Evolutionary conservation across 805 yeast genomes (phyloP), one percentile per base, ranked within the genome.

Genomic region (Kodamaea jinghongensis): DNA sequence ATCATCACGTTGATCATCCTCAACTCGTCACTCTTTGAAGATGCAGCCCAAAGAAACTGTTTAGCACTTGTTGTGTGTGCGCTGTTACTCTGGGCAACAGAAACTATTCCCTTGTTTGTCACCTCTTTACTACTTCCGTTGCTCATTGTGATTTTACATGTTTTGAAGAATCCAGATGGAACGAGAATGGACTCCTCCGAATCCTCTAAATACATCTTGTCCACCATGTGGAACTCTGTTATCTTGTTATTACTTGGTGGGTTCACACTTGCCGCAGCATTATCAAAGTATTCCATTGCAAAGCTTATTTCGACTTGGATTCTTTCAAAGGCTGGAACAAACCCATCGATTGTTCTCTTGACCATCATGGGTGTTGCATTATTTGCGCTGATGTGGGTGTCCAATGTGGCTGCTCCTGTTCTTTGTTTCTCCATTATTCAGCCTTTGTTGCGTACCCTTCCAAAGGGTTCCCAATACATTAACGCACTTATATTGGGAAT

Each of bases 31-130:
- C 58, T 68, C 1, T 66, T 68, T 50, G 57, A 56, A 13, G 73
- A 68, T 42, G 28, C 39, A 3, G 61, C 61, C 17, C 71, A 68
- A 41, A 55, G 57, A 27, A 54, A 64, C 38, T 50, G 99, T 63
- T 75, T 91, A 56, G 96, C 97, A 0, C 67, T 91, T 4, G 71
- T 93, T 33, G 73, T 85, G 3, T 78, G 86, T 50, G 82, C 96
- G 1, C 89, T 97, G 0, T 56, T 90, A 36, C 67, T 90, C 17
- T 91, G 98, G 99, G 97, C 98, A 0, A 86, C 97, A 8, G 99
- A 91, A 56, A 79, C 96, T 0, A 79, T 91, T 47, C 98, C 98
- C 4, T 67, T 91, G 31, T 93, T 87, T 62, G 95, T 85, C 11
- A 91, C 99, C 2, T 83, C 97, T 0, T 60, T 91, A 41, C 53